Percentiles rank a stretch among this genome's conserved stretches.
These are phyloP conservation scores for Mycena galericulata DNA, from an alignment of 768 basidiomycete species.

Conservation along the genomic window DNA sequence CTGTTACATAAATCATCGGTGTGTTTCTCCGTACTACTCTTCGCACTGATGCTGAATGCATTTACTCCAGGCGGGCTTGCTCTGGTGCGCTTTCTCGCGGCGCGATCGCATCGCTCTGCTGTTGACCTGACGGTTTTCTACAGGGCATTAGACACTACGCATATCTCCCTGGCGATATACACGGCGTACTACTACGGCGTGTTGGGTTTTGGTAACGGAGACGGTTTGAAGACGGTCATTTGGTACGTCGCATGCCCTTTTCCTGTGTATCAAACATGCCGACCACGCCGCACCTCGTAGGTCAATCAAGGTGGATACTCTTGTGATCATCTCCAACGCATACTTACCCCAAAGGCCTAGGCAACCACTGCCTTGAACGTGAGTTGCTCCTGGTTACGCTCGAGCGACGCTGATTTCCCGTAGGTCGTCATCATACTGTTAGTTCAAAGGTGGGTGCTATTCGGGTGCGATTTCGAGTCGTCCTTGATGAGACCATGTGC, in stretches of 20 bases:
- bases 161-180: conserved; percentile 48
- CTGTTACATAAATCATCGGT: conserved; percentile 26
- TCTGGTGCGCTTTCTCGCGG: neutral
- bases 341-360: too few species aligned
- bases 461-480: neutral
- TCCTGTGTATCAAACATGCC: neutral
- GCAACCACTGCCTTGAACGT: conserved; percentile 58
- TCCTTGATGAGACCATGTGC: neutral
- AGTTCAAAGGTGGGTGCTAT: conserved; percentile 54
- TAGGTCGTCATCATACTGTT: conserved; percentile 57
- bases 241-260: conserved; percentile 39
- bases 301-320: conserved; percentile 47
- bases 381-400: conserved; percentile 24
- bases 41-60: neutral
- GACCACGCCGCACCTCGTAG: conserved; percentile 29
- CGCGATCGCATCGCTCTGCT: too few species aligned
- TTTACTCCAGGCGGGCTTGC: conserved; percentile 12
- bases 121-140: neutral
- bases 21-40: neutral
- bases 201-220: conserved; percentile 48
- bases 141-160: conserved; percentile 25
- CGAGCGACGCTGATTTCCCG: neutral
- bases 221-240: conserved; percentile 40
- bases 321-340: neutral
- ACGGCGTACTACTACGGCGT: conserved; percentile 52